These are phyloP conservation scores for Pseudozyma thailandica DNA, from an alignment of 1,284 basidiomycete species.

Conservation along the genomic window DNA sequence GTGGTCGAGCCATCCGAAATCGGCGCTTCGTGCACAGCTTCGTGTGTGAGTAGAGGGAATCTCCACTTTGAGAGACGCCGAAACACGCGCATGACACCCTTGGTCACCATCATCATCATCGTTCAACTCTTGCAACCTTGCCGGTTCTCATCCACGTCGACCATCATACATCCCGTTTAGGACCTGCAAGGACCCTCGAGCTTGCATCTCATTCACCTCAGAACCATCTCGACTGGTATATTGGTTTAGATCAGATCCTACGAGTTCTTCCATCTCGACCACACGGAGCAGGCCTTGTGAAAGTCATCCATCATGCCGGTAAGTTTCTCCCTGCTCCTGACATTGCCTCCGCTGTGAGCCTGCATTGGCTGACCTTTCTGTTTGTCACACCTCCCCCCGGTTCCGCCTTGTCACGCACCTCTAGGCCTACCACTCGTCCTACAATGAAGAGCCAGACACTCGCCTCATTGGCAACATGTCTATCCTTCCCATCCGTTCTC, in stretches of 20 bases:
- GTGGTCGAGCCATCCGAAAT: slow-evolving; percentile 22
- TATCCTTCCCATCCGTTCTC: slow-evolving; percentile 89
- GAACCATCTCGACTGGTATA: too few relatives aligned
- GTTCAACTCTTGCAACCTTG: background rate
- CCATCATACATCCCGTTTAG: too few relatives aligned
- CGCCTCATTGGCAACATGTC: slow-evolving; percentile 89
- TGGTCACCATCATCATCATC: background rate
- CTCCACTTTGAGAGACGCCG: background rate
- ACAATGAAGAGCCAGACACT: slow-evolving; percentile 86
- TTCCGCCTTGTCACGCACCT: background rate
- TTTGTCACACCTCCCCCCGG: background rate
- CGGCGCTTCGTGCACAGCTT: slow-evolving; percentile 8
- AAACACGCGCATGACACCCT: background rate
- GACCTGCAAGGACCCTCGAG: too few relatives aligned
- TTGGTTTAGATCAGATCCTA: too few relatives aligned
- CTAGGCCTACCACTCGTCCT: slow-evolving; percentile 83
- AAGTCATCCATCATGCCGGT: slow-evolving; percentile 17
- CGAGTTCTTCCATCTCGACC: too few relatives aligned
- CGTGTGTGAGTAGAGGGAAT: background rate
- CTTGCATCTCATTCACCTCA: too few relatives aligned
- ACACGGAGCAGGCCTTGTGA: too few relatives aligned
- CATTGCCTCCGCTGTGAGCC: too few relatives aligned
- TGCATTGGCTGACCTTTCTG: background rate
- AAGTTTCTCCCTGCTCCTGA: background rate
- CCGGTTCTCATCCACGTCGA: too few relatives aligned